A percentile compares a stretch with the other conserved stretches of the same genome.
Conservation (phyloP, 768 basidiomycete species). For the Pluteus cervinus region DNA sequence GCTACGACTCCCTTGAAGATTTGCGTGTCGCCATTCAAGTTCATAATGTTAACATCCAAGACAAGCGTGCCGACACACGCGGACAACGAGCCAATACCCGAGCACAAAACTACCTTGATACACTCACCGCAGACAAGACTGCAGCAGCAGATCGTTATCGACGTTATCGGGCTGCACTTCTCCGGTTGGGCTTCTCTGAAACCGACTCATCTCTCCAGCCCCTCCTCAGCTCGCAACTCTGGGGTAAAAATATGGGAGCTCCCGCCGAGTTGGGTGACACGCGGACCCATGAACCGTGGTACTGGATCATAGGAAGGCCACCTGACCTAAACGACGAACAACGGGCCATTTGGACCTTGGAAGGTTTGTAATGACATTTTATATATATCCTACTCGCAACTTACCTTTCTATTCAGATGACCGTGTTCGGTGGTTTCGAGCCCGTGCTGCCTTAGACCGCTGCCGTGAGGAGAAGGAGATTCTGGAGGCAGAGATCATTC, state of each 20-base stretch:
- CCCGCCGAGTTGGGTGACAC: neutral
- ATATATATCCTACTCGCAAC: neutral
- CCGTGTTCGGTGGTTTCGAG: neutral
- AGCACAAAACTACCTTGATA: no score
- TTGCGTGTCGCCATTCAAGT: no score
- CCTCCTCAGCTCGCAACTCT: neutral
- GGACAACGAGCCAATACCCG: no score
- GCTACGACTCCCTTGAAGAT: no score
- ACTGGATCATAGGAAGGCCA: neutral
- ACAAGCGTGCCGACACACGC: no score
- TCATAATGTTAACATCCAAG: no score
- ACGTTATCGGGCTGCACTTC: neutral
- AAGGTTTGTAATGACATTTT: no score
- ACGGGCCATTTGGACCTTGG: no score
- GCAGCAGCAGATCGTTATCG: no score
- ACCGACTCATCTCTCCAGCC: neutral
- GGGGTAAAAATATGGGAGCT: neutral
- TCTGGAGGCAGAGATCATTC: neutral
- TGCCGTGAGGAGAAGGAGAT: neutral
- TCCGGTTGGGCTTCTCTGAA: neutral
- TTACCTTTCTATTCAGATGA: neutral
- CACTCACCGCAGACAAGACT: no score
- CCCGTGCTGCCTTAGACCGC: neutral
- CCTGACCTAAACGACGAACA: no score
- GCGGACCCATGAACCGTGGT: neutral